phyloP scores from a whole-genome alignment of 768 basidiomycete genomes.

The Pisolithus tinctorius region DNA sequence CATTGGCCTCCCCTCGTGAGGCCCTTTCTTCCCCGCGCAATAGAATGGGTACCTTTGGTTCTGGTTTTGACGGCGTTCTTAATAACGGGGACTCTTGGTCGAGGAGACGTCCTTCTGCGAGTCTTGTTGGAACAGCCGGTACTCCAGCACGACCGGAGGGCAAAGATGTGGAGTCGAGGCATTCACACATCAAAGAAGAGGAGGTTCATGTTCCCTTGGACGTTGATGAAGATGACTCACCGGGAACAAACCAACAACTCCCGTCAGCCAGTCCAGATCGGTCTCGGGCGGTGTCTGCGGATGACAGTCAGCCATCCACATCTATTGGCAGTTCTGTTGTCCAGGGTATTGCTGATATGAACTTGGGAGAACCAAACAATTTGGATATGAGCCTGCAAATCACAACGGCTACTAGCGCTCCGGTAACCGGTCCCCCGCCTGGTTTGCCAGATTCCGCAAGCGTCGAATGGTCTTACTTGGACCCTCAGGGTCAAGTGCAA shows the following conservation, averaged over 20 bases:
- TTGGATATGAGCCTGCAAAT: slow-evolving; percentile 3
- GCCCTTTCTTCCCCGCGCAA: slow-evolving; percentile 57
- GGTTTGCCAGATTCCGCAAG: slow-evolving; percentile 47
- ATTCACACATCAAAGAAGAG: slow-evolving; percentile 53
- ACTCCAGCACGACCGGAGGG: slow-evolving; percentile 36
- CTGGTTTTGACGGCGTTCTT: slow-evolving; percentile 71
- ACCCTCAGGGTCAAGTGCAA: slow-evolving; percentile 88
- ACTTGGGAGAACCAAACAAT: slow-evolving; percentile 8
- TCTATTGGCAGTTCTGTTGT: slow-evolving; percentile 6
- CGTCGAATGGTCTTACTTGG: slow-evolving; percentile 88
- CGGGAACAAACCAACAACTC: slow-evolving; percentile 5
- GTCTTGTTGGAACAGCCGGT: slow-evolving; percentile 36
- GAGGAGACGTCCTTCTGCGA: slow-evolving; percentile 56
- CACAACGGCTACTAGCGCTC: slow-evolving; percentile 6
- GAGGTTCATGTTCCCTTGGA: slow-evolving; percentile 31
- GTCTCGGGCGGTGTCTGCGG: slow-evolving; percentile 3
- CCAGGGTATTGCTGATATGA: slow-evolving; percentile 11
- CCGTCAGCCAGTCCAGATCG: slow-evolving; percentile 8
- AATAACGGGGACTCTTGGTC: slow-evolving; percentile 65
- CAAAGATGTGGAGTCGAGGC: slow-evolving; percentile 33
- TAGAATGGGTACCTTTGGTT: slow-evolving; percentile 48
- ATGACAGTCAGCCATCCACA: slow-evolving; percentile 7
- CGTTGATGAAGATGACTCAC: slow-evolving; percentile 6
- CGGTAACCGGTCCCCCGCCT: slow-evolving; percentile 35
- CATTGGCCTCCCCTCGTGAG: slow-evolving; percentile 55